Base-by-base conservation (phyloP, 352 stramenopile genomes). In the Phytophthora podocarpi region DNA sequence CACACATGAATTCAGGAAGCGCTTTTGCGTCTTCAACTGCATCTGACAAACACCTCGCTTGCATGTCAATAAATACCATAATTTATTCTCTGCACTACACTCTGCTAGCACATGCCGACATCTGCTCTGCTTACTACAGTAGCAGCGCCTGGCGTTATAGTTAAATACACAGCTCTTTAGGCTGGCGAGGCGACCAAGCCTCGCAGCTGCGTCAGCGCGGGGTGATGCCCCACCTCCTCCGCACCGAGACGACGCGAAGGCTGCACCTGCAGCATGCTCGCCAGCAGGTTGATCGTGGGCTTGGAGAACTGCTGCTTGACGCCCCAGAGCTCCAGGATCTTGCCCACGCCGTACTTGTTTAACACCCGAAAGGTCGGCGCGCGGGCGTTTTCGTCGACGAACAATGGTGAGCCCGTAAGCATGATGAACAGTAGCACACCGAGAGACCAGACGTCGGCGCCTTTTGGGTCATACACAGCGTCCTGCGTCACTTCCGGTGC, bases 361-460 rank as follows among this genome's bases (percentile, higher is more conserved):
- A 89, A 46, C 26, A 85, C 70, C 2, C 66, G 70, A 16, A 89
- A 59, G 26, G 78, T 86, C 20, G 74, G 74, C 8, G 75, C 77
- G 61, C 87, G 87, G 9, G 31, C 40, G 28, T 43, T 37, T 49
- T 64, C 57, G 11, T 71, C 57, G 9, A 46, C 63, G 11, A 71
- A 71, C 5, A 88, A 67, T 11, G 78, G 80, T 8, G 80, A 82
- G 0, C 82, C 82, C 4, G 78, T 87, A 6, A 91, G 48, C 76
- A 91, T 83, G 37, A 89, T 80, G 68, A 89, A 91, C 5, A 91
- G 54, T 35, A 91, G 63, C 23, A 88, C 64, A 5, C 82, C 80
- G 1, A 91, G 67, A 16, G 82, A 89, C 82, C 80, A 90, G 51
- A 89, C 70, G 27, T 91, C 82, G n/a, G 80, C 80, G 1, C 34